Percentiles rank a stretch among this genome's conserved stretches.
Evolutionary conservation across 768 basidiomycete genomes (phyloP).

Genomic region (Podaxis sp.): DNA sequence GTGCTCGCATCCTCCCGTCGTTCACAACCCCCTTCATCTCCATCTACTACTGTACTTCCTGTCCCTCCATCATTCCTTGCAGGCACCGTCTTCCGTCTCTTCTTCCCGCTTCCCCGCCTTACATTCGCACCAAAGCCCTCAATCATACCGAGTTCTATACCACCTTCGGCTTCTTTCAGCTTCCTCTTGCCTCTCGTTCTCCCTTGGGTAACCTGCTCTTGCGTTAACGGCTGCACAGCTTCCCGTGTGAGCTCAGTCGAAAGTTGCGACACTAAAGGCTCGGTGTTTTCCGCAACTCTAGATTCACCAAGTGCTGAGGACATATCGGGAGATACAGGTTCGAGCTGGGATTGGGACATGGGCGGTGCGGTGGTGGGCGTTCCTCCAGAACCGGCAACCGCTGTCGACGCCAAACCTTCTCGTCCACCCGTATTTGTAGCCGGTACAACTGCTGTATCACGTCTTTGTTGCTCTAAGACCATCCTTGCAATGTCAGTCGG

Average conservation of each 20-base stretch:
- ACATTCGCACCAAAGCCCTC: too few species aligned
- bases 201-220: not conserved
- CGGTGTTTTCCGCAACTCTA: not conserved
- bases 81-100: not conserved
- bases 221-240: not conserved
- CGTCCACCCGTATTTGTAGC: not conserved
- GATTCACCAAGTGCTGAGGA: not conserved
- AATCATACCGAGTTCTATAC: not conserved
- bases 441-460: not conserved
- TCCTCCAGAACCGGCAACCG: not conserved
- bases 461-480: not conserved
- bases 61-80: not conserved
- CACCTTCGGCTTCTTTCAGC: constrained; percentile 9
- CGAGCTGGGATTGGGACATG: too few species aligned
- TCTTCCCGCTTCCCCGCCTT: not conserved
- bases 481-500: not conserved
- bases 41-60: not conserved
- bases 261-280: not conserved
- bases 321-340: too few species aligned
- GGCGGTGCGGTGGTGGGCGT: too few species aligned
- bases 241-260: not conserved
- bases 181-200: constrained; percentile 12
- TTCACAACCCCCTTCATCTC: not conserved
- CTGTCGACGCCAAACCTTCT: not conserved
- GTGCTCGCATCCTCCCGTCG: not conserved